A percentile compares a stretch with the other conserved stretches of the same genome.
phyloP scores from a whole-genome alignment of 1,139 yeast genomes.

The Yamadazyma taylorii region DNA sequence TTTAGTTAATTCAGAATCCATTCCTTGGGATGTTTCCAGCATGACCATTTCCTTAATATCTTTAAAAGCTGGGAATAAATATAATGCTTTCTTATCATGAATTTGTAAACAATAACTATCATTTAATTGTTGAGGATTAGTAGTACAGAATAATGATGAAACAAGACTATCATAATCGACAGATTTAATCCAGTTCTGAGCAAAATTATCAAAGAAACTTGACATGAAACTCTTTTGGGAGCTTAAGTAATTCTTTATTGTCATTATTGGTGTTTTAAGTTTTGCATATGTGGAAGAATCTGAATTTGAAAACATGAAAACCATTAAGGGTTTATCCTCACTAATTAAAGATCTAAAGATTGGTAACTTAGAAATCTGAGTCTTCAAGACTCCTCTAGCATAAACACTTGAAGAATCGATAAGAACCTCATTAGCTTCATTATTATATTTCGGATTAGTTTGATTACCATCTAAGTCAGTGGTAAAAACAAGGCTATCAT shows the following conservation, averaged over 20 bases:
- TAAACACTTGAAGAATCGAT: constrained; percentile 14
- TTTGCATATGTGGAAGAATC: constrained; percentile 5
- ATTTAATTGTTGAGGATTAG: constrained; percentile 18
- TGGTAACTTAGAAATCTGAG: constrained; percentile 22
- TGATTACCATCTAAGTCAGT: background rate
- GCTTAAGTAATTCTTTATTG: constrained; percentile 22
- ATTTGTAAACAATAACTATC: constrained; percentile 42
- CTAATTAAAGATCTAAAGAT: constrained; percentile 21
- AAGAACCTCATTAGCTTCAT: constrained; percentile 5
- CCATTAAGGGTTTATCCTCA: constrained; percentile 31
- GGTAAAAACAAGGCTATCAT: no score
- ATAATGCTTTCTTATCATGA: constrained; percentile 25
- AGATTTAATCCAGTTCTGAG: constrained; percentile 37
- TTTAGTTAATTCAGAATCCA: background rate
- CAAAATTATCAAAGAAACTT: constrained; percentile 42
- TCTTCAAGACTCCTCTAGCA: constrained; percentile 20
- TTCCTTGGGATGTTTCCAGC: background rate
- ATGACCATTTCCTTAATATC: constrained; percentile 9
- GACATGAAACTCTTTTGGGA: constrained; percentile 20
- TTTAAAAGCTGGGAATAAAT: constrained; percentile 32
- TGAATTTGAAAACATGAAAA: constrained; percentile 26
- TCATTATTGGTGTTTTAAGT: constrained; percentile 21
- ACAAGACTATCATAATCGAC: constrained; percentile 33
- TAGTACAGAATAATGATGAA: constrained; percentile 44
- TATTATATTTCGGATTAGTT: background rate